Evolutionary conservation across 2,329 filamentous ascomycete genomes (phyloP).

Genomic region (Aspergillus novofumigatus): DNA sequence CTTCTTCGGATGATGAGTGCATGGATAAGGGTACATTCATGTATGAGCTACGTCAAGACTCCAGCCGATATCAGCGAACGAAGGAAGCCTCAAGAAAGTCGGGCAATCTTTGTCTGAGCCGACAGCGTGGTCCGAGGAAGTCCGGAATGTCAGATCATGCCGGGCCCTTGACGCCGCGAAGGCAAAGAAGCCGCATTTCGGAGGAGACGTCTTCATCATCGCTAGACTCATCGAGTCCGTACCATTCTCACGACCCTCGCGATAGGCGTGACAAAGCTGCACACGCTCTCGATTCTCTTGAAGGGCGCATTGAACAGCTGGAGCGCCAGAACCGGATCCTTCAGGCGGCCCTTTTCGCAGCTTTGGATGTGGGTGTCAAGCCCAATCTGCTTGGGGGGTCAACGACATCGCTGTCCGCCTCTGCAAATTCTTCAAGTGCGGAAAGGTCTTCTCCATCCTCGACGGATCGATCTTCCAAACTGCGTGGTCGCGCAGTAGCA

Average conservation of each 20-base stretch:
- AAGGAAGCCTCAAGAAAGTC: conserved; percentile 7
- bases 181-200: conserved; percentile 12
- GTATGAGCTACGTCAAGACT: conserved; percentile 5
- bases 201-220: conserved; percentile 23
- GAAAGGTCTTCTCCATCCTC: conserved; percentile 16
- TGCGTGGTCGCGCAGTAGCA: conserved; percentile 3
- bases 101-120: conserved; percentile 4
- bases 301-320: conserved; percentile 36
- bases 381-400: conserved; percentile 23
- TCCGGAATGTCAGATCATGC: conserved; percentile 5
- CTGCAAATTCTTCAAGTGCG: conserved; percentile 5
- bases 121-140: conserved; percentile 7
- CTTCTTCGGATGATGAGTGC: conserved; percentile 41
- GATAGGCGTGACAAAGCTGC: conserved; percentile 12
- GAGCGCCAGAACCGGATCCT: conserved; percentile 42
- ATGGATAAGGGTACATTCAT: conserved; percentile 14
- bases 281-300: conserved; percentile 25
- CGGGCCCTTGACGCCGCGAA: conserved; percentile 22
- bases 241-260: conserved; percentile 18
- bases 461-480: conserved; percentile 15
- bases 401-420: conserved; percentile 15
- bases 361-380: conserved; percentile 35
- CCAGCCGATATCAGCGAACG: conserved; percentile 10
- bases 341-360: conserved; percentile 39
- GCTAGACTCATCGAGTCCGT: conserved; percentile 19